Conservation (phyloP, 2,329 filamentous ascomycete species). For the Colletotrichum musae region DNA sequence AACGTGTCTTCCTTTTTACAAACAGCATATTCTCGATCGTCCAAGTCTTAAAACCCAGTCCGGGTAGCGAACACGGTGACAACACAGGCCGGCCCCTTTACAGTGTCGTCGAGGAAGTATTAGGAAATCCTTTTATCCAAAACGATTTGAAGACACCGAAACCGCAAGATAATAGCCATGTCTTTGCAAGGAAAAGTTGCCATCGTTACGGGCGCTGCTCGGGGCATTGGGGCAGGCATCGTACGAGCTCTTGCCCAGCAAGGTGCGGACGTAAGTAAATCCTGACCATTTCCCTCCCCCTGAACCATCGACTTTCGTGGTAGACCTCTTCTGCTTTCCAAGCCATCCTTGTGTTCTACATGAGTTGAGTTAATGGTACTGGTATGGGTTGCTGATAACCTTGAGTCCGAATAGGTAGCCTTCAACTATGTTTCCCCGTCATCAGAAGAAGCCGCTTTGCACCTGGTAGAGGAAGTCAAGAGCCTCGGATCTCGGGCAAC, state of each 20-base stretch:
- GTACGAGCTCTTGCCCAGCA: slow-evolving; percentile 74
- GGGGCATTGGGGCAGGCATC: slow-evolving; percentile 70
- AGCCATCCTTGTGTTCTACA: too few species aligned
- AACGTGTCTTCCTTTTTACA: not conserved
- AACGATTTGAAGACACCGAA: not conserved
- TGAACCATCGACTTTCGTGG: not conserved
- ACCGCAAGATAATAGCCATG: not conserved
- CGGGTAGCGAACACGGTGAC: too few species aligned
- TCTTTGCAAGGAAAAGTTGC: slow-evolving; percentile 26
- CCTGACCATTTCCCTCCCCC: not conserved
- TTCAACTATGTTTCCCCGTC: slow-evolving; percentile 35
- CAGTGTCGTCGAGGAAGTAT: too few species aligned
- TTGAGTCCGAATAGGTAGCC: slow-evolving; percentile 3
- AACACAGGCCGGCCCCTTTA: too few species aligned
- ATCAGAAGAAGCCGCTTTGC: slow-evolving; percentile 8
- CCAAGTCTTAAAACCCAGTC: too few species aligned
- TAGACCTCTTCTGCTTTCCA: not conserved
- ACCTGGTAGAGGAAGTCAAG: slow-evolving; percentile 19
- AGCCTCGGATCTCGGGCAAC: slow-evolving; percentile 18
- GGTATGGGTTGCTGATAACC: not conserved
- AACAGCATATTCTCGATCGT: too few species aligned
- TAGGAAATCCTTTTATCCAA: too few species aligned
- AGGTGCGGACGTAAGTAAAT: slow-evolving; percentile 52
- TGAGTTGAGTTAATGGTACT: too few species aligned
- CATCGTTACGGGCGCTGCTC: slow-evolving; percentile 31